Base-by-base conservation (phyloP, 2,329 filamentous ascomycete species). In the Alternaria longipes region DNA sequence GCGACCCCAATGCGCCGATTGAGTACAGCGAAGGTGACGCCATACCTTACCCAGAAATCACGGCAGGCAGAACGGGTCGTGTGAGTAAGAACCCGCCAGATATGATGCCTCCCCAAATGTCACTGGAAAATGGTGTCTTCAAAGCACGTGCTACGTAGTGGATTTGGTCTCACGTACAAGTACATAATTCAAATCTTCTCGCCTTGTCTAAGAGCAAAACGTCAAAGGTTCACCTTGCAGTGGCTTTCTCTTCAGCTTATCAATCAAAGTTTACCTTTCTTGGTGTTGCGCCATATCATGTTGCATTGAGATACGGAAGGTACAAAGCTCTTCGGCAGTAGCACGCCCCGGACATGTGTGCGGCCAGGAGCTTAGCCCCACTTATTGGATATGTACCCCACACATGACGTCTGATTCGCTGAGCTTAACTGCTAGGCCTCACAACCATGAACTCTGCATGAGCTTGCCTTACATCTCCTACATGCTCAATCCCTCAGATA, bases 1-100 rank as follows among this genome's bases (percentile, higher is more conserved):
- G 60, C 1, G 62, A 71, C 44, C 30, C 58, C 2, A 34, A 56
- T 26, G 12, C 28, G 26, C 49, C 56, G 1, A 64, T 77, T 20
- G 65, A 70, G 36, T 72, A 69, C 42, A 59, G 45, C 28, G 60
- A 41, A 41, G 38, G 60, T 2, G 38, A 65, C 3, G 46, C 52
- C 9, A 64, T 42, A 2, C 49, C 45, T 28, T 58, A 76, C 59
- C 67, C 68, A 4, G 69, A 51, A 32, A 38, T 60, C 44, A 28
- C 32, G 8, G 41, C 41, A 22, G 20, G 28, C 8, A 38, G 42
- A 4, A 1, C 1, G 8, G 14, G 26, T 14, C 40, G 40, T 12
- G 4, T 5, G 2, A 54, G 20, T 26, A 16, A 20, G 26, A 8
- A 20, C 8, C 28, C 5, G 1, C 51, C 40, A 20, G 51, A 28